Evolutionary conservation across 1,284 basidiomycete species (phyloP).

Genomic region (Naganishia albida): DNA sequence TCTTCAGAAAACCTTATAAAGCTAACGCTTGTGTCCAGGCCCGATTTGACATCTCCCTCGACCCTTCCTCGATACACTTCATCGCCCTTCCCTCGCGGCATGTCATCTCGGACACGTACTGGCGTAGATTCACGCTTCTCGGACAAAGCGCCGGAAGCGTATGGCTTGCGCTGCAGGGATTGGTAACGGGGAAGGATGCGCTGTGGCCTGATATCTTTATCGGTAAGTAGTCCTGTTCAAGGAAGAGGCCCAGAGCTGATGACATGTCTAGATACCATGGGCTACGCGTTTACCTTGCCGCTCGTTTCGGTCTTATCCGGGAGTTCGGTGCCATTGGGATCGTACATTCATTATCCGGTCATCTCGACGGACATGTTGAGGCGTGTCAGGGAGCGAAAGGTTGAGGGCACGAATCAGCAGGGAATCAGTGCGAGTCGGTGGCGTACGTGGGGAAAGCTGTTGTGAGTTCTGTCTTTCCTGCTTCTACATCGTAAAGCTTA

Average conservation of each 20-base stretch:
- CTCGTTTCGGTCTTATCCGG: slow-evolving; percentile 64
- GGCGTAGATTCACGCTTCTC: slow-evolving; percentile 84
- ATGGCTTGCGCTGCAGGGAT: slow-evolving; percentile 62
- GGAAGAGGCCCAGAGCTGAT: slow-evolving; percentile 12
- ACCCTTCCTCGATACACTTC: slow-evolving; percentile 56
- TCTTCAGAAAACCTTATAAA: not conserved
- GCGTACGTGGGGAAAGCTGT: slow-evolving; percentile 68
- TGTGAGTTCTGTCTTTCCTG: slow-evolving; percentile 59
- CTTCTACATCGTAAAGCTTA: not conserved
- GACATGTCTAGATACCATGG: slow-evolving; percentile 80
- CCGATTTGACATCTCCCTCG: slow-evolving; percentile 78
- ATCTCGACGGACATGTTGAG: slow-evolving; percentile 92
- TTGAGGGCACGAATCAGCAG: slow-evolving; percentile 60
- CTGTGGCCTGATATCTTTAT: slow-evolving; percentile 75
- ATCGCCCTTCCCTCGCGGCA: slow-evolving; percentile 66
- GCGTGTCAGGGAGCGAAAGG: slow-evolving; percentile 64
- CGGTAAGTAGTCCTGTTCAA: slow-evolving; percentile 58
- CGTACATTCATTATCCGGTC: slow-evolving; percentile 95
- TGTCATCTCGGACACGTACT: slow-evolving; percentile 78
- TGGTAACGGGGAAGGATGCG: slow-evolving; percentile 47
- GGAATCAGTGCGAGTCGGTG: slow-evolving; percentile 65
- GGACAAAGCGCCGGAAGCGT: slow-evolving; percentile 89
- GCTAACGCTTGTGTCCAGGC: slow-evolving; percentile 57
- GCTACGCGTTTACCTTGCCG: slow-evolving; percentile 91
- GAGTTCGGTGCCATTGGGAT: slow-evolving; percentile 70